A percentile compares a stretch with the other conserved stretches of the same genome.
Evolutionary conservation across 257 asterid species (phyloP).

Genomic region (Misopates orontium): DNA sequence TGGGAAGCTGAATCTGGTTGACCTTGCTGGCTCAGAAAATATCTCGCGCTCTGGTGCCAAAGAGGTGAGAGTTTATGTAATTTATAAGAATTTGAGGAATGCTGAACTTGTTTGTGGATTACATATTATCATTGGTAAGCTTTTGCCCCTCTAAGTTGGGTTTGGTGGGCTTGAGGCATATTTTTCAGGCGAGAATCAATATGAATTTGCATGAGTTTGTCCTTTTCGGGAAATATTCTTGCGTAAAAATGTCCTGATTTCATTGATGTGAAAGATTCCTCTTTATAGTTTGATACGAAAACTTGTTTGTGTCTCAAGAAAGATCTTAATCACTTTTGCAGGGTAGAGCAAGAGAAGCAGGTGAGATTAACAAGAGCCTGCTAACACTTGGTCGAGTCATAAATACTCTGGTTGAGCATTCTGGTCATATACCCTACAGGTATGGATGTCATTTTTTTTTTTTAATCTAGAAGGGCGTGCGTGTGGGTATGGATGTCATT

Average conservation of each 20-base stretch:
- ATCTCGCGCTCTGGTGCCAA: slow-evolving; percentile 98
- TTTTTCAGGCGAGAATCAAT: no score
- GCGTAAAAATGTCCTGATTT: background rate
- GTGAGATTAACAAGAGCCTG: slow-evolving; percentile 98
- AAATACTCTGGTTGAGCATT: slow-evolving; percentile 96
- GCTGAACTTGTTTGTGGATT: slow-evolving; percentile 23
- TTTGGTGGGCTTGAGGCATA: no score
- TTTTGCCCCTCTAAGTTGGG: no score
- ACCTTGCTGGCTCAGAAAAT: slow-evolving; percentile 98
- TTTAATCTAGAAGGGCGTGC: slow-evolving; percentile 3
- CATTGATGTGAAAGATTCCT: slow-evolving; percentile 2
- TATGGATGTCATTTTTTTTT: slow-evolving; percentile 27
- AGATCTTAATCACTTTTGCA: slow-evolving; percentile 36
- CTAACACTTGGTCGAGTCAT: slow-evolving; percentile 95
- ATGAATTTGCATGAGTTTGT: no score
- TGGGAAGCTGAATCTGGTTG: slow-evolving; percentile 97
- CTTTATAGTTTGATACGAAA: background rate
- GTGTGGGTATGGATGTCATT: slow-evolving; percentile 44
- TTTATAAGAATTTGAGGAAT: slow-evolving; percentile 6
- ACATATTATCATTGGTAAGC: background rate
- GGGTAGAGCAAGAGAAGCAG: slow-evolving; percentile 99
- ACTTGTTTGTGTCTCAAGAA: background rate
- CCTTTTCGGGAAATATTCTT: no score
- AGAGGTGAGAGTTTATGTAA: slow-evolving; percentile 60
- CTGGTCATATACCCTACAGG: slow-evolving; percentile 98